A percentile compares a stretch with the other conserved stretches of the same genome.
phyloP scores from a whole-genome alignment of 768 basidiomycete genomes.

The Trametes maxima region DNA sequence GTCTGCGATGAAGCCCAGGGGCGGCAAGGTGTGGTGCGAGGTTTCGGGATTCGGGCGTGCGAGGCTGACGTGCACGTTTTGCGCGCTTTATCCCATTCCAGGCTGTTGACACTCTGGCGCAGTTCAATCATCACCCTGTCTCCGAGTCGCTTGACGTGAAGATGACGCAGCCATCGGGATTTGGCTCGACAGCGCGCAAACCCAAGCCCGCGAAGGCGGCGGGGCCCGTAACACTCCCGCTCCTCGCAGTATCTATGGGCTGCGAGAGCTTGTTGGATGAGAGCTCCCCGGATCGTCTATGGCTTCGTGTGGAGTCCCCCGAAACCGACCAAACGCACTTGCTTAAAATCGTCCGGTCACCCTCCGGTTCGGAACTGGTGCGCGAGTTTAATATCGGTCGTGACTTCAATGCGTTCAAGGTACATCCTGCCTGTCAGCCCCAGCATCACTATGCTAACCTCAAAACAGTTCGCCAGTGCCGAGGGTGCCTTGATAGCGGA shows the following conservation, averaged over 20 bases:
- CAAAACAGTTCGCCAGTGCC: neutral
- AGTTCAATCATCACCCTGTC: neutral
- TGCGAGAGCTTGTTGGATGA: constrained; percentile 1
- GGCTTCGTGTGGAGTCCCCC: neutral
- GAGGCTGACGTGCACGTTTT: neutral
- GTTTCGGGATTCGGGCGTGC: neutral
- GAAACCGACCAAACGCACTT: neutral
- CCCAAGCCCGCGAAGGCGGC: neutral
- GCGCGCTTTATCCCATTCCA: neutral
- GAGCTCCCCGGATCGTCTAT: neutral
- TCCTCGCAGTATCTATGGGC: constrained; percentile 12
- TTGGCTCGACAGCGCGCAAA: neutral
- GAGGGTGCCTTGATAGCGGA: neutral
- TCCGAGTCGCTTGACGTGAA: neutral
- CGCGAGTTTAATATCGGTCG: neutral
- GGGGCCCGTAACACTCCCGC: neutral
- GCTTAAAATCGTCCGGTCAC: neutral
- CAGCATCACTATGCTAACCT: neutral
- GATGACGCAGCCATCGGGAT: constrained; percentile 2
- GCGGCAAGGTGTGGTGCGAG: neutral
- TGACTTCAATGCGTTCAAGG: neutral
- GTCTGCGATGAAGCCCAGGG: constrained; percentile 4
- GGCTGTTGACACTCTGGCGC: neutral
- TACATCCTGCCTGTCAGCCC: neutral
- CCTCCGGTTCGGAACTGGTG: neutral